Percentiles rank a stretch among this genome's conserved stretches.
Evolutionary conservation across 108 stramenopile species (phyloP).

Genomic region (Stephanodiscus triporus): DNA sequence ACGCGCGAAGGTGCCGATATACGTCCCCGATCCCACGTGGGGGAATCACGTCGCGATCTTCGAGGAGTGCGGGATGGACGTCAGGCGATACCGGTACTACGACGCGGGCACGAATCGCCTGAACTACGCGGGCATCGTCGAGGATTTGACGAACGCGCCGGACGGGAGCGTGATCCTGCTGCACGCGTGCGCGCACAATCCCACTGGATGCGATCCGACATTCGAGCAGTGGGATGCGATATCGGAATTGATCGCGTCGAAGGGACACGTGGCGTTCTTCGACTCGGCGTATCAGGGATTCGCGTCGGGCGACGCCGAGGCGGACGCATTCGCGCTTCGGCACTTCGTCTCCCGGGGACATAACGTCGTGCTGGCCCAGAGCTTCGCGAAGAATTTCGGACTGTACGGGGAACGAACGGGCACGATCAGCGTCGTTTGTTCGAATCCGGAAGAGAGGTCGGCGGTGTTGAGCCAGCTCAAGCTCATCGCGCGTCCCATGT

Average conservation of each 20-base stretch:
- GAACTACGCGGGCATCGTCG: slow-evolving; percentile 87
- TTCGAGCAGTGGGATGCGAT: slow-evolving; percentile 89
- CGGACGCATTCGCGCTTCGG: slow-evolving; percentile 92
- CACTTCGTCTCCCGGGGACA: slow-evolving; percentile 89
- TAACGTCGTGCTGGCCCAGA: slow-evolving; percentile 91
- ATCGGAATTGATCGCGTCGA: slow-evolving; percentile 72
- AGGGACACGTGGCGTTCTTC: slow-evolving; percentile 88
- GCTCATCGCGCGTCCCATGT: slow-evolving; percentile 95
- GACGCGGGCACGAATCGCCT: slow-evolving; percentile 80
- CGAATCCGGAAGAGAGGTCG: slow-evolving; percentile 75
- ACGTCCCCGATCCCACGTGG: slow-evolving; percentile 96
- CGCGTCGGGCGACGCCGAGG: slow-evolving; percentile 95
- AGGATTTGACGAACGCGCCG: slow-evolving; percentile 84
- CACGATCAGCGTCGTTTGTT: slow-evolving; percentile 88
- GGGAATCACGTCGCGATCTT: slow-evolving; percentile 97
- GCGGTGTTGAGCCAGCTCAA: slow-evolving; percentile 93
- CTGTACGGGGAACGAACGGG: slow-evolving; percentile 98
- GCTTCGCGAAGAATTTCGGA: slow-evolving; percentile 99
- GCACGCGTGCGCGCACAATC: slow-evolving; percentile 99
- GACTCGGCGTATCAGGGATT: slow-evolving; percentile 99
- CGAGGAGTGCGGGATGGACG: slow-evolving; percentile 83
- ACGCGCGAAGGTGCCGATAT: slow-evolving; percentile 58
- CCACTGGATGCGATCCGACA: slow-evolving; percentile 97
- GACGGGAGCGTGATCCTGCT: slow-evolving; percentile 89
- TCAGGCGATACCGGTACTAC: slow-evolving; percentile 91